phyloP scores from a whole-genome alignment of 2,329 filamentous ascomycete genomes.

The Geosmithia morbida region DNA sequence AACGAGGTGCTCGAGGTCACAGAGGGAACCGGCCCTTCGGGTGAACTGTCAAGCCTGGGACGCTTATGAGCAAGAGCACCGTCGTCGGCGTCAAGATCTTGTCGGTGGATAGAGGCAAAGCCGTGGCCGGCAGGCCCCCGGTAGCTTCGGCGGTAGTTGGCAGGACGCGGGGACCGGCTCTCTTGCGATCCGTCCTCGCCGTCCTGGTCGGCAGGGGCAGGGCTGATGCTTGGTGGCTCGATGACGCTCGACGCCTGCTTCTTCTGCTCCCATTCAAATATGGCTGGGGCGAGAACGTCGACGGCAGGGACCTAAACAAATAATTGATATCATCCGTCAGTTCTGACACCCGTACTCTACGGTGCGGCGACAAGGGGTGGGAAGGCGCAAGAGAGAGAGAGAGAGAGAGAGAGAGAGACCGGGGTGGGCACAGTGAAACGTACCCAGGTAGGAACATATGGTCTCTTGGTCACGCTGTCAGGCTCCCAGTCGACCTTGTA shows the following conservation, averaged over 20 bases:
- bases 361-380: no score
- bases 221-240: not conserved
- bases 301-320: constrained; percentile 6
- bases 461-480: constrained; percentile 14
- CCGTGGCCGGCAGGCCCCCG: not conserved
- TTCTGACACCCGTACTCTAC: not conserved
- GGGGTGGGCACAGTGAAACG: not conserved
- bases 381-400: not conserved
- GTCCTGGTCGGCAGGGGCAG: not conserved
- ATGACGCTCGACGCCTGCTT: not conserved
- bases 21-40: constrained; percentile 15
- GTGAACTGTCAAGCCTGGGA: constrained; percentile 10
- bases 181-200: constrained; percentile 3
- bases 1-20: constrained; percentile 12
- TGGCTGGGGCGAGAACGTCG: constrained; percentile 16
- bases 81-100: not conserved
- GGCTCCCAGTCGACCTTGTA: constrained; percentile 25
- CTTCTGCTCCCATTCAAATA: constrained; percentile 16
- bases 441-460: constrained; percentile 19
- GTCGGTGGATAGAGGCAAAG: no score
- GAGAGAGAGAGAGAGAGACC: not conserved
- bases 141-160: constrained; percentile 10
- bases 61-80: constrained; percentile 5
- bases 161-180: constrained; percentile 11
- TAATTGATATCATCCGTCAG: not conserved